Base-by-base conservation (phyloP, 164 flowering plant genomes). In the Cinnamomum chago region DNA sequence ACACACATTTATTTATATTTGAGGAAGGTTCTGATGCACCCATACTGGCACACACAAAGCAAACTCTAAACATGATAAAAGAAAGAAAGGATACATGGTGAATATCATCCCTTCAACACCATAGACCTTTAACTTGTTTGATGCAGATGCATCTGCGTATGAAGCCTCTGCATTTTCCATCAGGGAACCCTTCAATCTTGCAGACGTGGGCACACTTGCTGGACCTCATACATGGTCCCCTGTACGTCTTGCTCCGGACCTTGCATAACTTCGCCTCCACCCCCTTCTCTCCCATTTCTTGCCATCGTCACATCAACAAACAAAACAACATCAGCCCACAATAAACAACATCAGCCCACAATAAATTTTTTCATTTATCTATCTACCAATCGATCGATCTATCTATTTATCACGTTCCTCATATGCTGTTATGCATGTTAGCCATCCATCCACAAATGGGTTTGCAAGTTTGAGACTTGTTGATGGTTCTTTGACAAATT, bases 141-240 rank as follows among this genome's bases (percentile, higher is more conserved):
- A 74, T 73, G 82, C 90, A 87, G 76, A 81, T 85, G 81, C 90
- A 87, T 2, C 85, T 83, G 67, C 86, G 81, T 20, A 84, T 86
- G 47, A 85, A 78, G 47, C 88, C 85, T 2, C 84, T 77, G 81
- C 90, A 87, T 9, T 68, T 55, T 17, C 90, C 90, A 0, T 80
- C 82, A 5, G 24, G 71, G 70, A 87, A 87, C 55, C 86, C 86
- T 79, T 87, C 88, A 1, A 83, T 82, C 51, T 60, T 60, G 84
- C 90, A 87, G 27, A 87, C 82, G 24, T 23, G 5, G 27, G 77
- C 86, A 27, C 90, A 87, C 81, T 85, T 87, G 82, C 24, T 79
- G 60, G 67, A 20, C 0, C 83, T 73, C 28, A 79, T 69, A 74
- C 90, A 87, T 17, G n/a, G 73, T 1, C 18, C 90, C 89, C 62